phyloP scores from a whole-genome alignment of 371 early-diverging fungal species.

The Cokeromyces recurvatus region DNA sequence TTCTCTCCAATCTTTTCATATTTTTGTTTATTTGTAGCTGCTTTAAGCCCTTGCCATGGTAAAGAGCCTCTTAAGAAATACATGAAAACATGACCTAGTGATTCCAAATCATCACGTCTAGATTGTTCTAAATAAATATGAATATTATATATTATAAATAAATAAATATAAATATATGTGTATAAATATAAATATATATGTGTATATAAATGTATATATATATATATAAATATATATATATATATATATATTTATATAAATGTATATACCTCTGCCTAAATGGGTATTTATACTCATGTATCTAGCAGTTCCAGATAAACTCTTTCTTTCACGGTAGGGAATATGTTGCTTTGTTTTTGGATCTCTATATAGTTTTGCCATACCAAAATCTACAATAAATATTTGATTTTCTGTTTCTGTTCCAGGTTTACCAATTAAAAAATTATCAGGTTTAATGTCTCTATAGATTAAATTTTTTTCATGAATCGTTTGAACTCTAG shows the following conservation, averaged over 20 bases:
- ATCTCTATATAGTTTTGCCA: constrained; percentile 95
- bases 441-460: constrained; percentile 99
- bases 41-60: constrained; percentile 98
- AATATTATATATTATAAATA: no score
- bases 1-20: constrained; percentile 97
- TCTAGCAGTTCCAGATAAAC: constrained; percentile 93
- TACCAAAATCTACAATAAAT: constrained; percentile 94
- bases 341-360: constrained; percentile 93
- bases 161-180: constrained; percentile 1
- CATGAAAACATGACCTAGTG: constrained; percentile 96
- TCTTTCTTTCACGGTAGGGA: constrained; percentile 88
- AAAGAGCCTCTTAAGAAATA: constrained; percentile 94
- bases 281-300: constrained; percentile 97
- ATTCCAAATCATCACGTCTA: constrained; percentile 96
- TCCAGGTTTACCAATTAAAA: constrained; percentile 82
- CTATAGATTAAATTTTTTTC: constrained; percentile 94
- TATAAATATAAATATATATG: no score
- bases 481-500: constrained; percentile 89
- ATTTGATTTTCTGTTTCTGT: constrained; percentile 59
- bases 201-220: no score
- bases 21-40: constrained; percentile 96
- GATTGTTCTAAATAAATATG: constrained; percentile 72
- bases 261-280: constrained; percentile 73
- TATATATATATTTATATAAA: no score
- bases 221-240: no score